Evolutionary conservation across 352 stramenopile species (phyloP).

Genomic region (Phytophthora citricola): DNA sequence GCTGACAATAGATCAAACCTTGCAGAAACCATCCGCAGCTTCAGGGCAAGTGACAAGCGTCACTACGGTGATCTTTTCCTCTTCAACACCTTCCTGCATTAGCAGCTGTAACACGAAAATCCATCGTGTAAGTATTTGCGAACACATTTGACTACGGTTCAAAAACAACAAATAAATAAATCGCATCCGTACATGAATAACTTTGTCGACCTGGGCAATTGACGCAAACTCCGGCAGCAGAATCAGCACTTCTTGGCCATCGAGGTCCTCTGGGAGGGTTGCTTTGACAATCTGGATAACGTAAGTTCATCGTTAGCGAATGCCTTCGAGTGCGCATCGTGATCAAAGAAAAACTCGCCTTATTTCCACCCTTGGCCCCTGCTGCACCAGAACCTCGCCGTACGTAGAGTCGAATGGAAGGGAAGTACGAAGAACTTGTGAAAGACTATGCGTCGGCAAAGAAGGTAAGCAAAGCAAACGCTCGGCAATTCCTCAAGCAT

Average conservation of each 20-base stretch:
- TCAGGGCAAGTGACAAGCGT: slow-evolving; percentile 83
- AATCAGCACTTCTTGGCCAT: slow-evolving; percentile 72
- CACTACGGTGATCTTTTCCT: slow-evolving; percentile 84
- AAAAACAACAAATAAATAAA: not conserved
- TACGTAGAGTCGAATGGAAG: slow-evolving; percentile 75
- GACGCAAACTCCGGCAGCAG: slow-evolving; percentile 71
- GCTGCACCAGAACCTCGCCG: slow-evolving; percentile 67
- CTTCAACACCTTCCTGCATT: slow-evolving; percentile 70
- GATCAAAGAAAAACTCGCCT: slow-evolving; percentile 28
- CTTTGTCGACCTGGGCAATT: slow-evolving; percentile 72
- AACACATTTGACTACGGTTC: not conserved
- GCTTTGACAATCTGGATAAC: slow-evolving; percentile 50
- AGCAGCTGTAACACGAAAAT: slow-evolving; percentile 51
- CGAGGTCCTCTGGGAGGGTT: slow-evolving; percentile 66
- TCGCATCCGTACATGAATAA: slow-evolving; percentile 63
- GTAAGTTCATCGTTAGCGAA: slow-evolving; percentile 4
- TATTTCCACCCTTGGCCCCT: slow-evolving; percentile 50
- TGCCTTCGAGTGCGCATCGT: not conserved
- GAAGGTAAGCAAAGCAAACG: slow-evolving; percentile 2
- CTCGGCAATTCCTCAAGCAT: not conserved
- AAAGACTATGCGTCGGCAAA: slow-evolving; percentile 40
- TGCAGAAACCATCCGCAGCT: slow-evolving; percentile 81
- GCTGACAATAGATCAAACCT: slow-evolving; percentile 38
- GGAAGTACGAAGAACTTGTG: slow-evolving; percentile 56
- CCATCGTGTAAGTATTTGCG: slow-evolving; percentile 2